Evolutionary conservation across 331 rosid species (phyloP).

Genomic region (Spiraea crenata): DNA sequence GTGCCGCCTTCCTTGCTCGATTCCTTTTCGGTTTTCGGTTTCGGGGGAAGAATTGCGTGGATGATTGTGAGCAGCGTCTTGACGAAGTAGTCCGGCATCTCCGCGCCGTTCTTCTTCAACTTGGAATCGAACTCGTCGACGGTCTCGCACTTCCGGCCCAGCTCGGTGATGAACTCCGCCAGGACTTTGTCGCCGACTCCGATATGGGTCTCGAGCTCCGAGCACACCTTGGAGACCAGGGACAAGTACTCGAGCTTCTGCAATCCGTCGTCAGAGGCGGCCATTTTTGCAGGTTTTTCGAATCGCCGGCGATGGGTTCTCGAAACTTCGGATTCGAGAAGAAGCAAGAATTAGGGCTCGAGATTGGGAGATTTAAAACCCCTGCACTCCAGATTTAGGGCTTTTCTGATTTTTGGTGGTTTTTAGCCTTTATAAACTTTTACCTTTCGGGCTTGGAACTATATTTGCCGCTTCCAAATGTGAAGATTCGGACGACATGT

Average conservation of each 20-base stretch:
- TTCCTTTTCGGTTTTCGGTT: slow-evolving; percentile 29
- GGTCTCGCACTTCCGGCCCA: slow-evolving; percentile 55
- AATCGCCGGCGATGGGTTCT: too few species aligned
- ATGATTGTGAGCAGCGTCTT: slow-evolving; percentile 60
- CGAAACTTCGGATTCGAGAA: too few species aligned
- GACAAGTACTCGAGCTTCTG: slow-evolving; percentile 70
- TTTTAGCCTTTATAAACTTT: too few species aligned
- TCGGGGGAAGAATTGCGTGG: slow-evolving; percentile 77
- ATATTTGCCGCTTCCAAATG: too few species aligned
- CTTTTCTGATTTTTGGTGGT: too few species aligned
- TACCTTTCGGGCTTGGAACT: too few species aligned
- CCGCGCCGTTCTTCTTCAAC: slow-evolving; percentile 65
- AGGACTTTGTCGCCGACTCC: slow-evolving; percentile 69
- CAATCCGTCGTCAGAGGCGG: slow-evolving; percentile 48
- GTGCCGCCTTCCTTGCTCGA: slow-evolving; percentile 27
- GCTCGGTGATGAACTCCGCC: slow-evolving; percentile 67
- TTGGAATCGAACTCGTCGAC: slow-evolving; percentile 59
- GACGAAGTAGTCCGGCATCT: slow-evolving; percentile 77
- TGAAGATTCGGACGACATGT: too few species aligned
- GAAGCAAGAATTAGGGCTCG: too few species aligned
- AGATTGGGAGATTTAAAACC: too few species aligned
- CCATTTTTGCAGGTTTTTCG: slow-evolving; percentile 16
- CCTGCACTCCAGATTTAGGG: too few species aligned
- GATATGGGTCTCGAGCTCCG: slow-evolving; percentile 72
- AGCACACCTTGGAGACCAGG: slow-evolving; percentile 73